A percentile compares a stretch with the other conserved stretches of the same genome.
phyloP scores from a whole-genome alignment of 129 eudicot genomes.

The Tagetes patula region DNA sequence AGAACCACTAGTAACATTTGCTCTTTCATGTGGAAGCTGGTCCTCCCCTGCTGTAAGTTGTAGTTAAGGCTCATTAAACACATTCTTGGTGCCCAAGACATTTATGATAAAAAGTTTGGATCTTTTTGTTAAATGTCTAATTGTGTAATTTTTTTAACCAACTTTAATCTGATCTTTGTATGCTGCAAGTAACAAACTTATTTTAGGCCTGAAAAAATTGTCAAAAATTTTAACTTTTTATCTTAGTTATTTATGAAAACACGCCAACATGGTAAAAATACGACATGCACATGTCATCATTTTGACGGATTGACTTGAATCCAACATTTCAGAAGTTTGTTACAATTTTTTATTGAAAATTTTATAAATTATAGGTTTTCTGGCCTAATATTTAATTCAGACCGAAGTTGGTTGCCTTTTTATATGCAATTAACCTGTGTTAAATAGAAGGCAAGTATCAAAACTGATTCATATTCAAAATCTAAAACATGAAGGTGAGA shows the following conservation, averaged over 20 bases:
- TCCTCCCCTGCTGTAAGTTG: constrained; percentile 96
- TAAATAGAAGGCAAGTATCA: not conserved
- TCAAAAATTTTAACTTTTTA: not conserved
- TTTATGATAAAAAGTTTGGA: not conserved
- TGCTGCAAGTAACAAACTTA: not conserved
- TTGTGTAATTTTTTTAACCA: not conserved
- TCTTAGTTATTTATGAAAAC: not conserved
- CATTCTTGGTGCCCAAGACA: constrained; percentile 19
- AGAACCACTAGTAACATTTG: constrained; percentile 91
- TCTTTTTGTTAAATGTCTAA: not conserved
- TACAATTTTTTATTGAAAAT: not conserved
- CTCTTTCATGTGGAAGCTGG: constrained; percentile 97
- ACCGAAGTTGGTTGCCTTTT: no score
- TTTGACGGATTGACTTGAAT: not conserved
- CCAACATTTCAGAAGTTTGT: not conserved
- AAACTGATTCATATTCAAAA: constrained; percentile 26
- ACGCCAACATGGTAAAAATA: not conserved
- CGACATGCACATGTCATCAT: not conserved
- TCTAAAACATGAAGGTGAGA: constrained; percentile 56
- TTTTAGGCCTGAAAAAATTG: not conserved
- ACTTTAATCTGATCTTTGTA: not conserved
- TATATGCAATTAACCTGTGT: not conserved
- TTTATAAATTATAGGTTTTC: not conserved
- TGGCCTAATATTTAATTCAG: no score
- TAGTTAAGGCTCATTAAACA: constrained; percentile 34